phyloP scores from a whole-genome alignment of 2,329 filamentous ascomycete genomes.

The Trichoderma cornu-damae region DNA sequence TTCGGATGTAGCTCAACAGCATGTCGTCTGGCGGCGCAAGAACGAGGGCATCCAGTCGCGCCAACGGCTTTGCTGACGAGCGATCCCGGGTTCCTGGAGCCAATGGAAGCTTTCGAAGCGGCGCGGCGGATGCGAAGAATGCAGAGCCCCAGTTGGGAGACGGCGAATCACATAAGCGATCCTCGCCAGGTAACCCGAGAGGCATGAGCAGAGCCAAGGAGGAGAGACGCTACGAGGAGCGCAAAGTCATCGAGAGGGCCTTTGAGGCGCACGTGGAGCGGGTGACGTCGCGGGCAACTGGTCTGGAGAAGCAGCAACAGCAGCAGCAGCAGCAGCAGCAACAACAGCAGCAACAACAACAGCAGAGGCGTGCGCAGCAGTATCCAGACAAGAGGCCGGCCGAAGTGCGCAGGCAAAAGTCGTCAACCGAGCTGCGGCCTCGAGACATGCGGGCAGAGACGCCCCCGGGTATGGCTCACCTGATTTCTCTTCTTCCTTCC shows the following conservation, averaged over 20 bases:
- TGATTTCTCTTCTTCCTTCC: too few species aligned
- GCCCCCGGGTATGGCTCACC: conserved; percentile 42
- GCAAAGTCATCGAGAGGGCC: conserved; percentile 50
- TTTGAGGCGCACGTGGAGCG: conserved; percentile 60
- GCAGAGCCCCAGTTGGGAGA: conserved; percentile 32
- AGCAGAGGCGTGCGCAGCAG: conserved; percentile 14
- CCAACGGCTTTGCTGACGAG: conserved; percentile 36
- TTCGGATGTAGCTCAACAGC: conserved; percentile 35
- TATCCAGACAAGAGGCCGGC: conserved; percentile 35
- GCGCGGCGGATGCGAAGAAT: conserved; percentile 36
- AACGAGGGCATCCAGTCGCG: conserved; percentile 41
- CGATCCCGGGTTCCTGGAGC: conserved; percentile 35
- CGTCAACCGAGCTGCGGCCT: conserved; percentile 40
- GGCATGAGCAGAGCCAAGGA: conserved; percentile 42
- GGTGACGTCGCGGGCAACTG: conserved; percentile 53
- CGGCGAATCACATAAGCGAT: conserved; percentile 50
- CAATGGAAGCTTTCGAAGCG: conserved; percentile 33
- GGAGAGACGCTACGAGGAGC: conserved; percentile 45
- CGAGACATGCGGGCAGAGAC: conserved; percentile 45
- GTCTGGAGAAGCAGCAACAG: conserved; percentile 51
- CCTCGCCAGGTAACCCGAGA: conserved; percentile 53
- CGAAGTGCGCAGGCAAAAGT: conserved; percentile 39
- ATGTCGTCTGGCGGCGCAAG: conserved; percentile 40
- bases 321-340: conserved; percentile 37
- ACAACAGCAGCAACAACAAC: conserved; percentile 41